Evolutionary conservation across 2,329 filamentous ascomycete genomes (phyloP), one percentile per base, ranked within the genome.

Genomic region (Arthrobotrys sinensis): DNA sequence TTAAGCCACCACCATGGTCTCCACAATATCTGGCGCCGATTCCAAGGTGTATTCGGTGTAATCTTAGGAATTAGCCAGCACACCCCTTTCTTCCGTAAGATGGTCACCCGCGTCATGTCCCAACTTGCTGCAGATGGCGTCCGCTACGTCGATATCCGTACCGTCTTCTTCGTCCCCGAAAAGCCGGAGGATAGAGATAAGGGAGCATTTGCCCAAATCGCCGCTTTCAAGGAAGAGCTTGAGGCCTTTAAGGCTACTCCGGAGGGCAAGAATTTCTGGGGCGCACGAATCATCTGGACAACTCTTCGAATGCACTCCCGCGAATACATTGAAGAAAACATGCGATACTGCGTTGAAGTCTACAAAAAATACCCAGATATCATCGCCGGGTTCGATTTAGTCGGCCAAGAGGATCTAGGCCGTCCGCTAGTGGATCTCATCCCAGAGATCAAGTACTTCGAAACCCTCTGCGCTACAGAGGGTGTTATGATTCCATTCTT

Each of bases 381-480:
- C 6, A 90, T 97, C 81, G 90, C 92, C 28, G 95, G 95, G 10
- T 97, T 93, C 84, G 95, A 98, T 84, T 85, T 97, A 8, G 94
- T 97, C 4, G 94, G 93, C 0, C 92, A 95, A 84, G 95, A 97
- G 86, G 92, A 96, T 82, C 84, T 88, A 0, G 94, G 94, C 0
- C 89, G 92, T 11, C 88, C 93, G 0, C 88, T 97, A 28, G 87
- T 88, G 34, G 92, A 96, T 80, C 85, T 97, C 2, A 88, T 95
- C 0, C 94, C 94, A 0, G 90, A 97, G 82, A 86, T 98, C 0
- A 95, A 97, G 84, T 97, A 93, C 93, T 97, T 98, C 87, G 91
- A 91, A 80, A 94, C 95, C 84, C 89, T 91, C 81, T 97, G 94
- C 83, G 89, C 89, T 0, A 88, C 92, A 82, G 91, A 93, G 82